phyloP scores from a whole-genome alignment of 1,284 basidiomycete genomes.

The Porodaedalea pini region DNA sequence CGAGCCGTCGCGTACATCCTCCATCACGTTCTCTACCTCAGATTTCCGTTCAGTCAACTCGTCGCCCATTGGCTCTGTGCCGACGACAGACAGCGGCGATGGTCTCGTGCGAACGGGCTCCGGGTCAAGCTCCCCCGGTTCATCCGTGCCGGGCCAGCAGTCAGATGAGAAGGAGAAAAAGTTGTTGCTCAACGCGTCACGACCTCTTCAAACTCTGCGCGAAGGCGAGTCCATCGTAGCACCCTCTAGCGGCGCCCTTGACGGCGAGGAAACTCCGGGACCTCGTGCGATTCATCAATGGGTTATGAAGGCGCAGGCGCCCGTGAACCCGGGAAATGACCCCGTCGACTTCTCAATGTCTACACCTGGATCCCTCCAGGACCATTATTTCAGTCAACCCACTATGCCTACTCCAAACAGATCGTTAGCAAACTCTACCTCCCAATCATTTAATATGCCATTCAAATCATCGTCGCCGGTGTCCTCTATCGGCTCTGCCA shows the following conservation, averaged over 20 bases:
- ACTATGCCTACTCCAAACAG: slow-evolving; percentile 6
- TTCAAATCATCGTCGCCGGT: slow-evolving; percentile 68
- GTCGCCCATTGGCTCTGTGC: slow-evolving; percentile 49
- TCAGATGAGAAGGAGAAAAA: slow-evolving; percentile 17
- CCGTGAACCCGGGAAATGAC: slow-evolving; percentile 12
- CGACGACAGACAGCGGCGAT: slow-evolving; percentile 19
- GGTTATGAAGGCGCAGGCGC: slow-evolving; percentile 18
- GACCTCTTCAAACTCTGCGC: neutral
- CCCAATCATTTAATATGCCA: slow-evolving; percentile 32
- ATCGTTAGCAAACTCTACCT: slow-evolving; percentile 20
- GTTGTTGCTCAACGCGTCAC: neutral
- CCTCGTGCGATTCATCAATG: slow-evolving; percentile 21
- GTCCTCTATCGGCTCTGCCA: slow-evolving; percentile 71
- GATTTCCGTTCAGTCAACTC: slow-evolving; percentile 65
- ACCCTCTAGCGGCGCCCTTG: slow-evolving; percentile 3
- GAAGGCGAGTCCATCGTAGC: slow-evolving; percentile 7
- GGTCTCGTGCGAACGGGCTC: slow-evolving; percentile 8
- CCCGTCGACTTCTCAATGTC: slow-evolving; percentile 12
- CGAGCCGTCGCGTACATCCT: slow-evolving; percentile 52
- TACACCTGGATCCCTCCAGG: slow-evolving; percentile 27
- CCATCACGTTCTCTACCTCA: slow-evolving; percentile 54
- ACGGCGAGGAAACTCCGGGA: slow-evolving; percentile 21
- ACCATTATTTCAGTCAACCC: slow-evolving; percentile 31
- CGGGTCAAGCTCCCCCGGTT: slow-evolving; percentile 2
- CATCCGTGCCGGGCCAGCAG: slow-evolving; percentile 13